Evolutionary conservation across 2,329 filamentous ascomycete species (phyloP).

Genomic region (Diaporthe sp.): DNA sequence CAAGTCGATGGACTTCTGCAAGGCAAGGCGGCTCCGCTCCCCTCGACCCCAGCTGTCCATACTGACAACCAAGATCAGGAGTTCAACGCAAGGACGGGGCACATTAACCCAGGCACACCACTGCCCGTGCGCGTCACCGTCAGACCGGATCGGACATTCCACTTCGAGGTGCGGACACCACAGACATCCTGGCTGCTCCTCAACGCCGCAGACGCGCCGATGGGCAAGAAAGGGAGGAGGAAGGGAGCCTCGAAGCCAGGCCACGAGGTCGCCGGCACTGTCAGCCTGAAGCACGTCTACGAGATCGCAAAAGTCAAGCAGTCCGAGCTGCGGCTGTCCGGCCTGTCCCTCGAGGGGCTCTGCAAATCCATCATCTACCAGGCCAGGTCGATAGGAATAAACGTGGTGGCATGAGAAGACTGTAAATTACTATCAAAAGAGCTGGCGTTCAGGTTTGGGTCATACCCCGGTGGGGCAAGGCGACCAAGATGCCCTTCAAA

Average conservation of each 20-base stretch:
- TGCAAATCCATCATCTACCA: constrained; percentile 82
- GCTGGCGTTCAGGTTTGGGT: constrained; percentile 39
- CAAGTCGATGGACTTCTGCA: constrained; percentile 99
- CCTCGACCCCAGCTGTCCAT: constrained; percentile 5
- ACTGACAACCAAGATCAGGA: constrained; percentile 69
- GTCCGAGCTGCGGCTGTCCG: constrained; percentile 79
- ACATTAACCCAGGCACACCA: constrained; percentile 85
- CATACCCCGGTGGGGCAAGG: constrained; percentile 19
- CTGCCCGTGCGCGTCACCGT: constrained; percentile 93
- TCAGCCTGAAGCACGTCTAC: constrained; percentile 95
- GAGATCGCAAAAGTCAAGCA: constrained; percentile 99
- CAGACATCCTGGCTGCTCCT: constrained; percentile 93
- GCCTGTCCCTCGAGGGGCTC: constrained; percentile 76
- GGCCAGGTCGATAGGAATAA: constrained; percentile 81
- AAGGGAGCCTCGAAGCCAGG: constrained; percentile 83
- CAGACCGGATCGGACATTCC: constrained; percentile 91
- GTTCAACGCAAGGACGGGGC: constrained; percentile 94
- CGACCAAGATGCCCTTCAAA: neutral
- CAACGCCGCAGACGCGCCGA: constrained; percentile 81
- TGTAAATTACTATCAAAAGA: constrained; percentile 22
- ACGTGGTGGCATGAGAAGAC: constrained; percentile 69
- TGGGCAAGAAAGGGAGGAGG: constrained; percentile 80
- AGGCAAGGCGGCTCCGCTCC: constrained; percentile 67
- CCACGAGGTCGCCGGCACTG: constrained; percentile 82
- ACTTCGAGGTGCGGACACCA: constrained; percentile 93